Evolutionary conservation across 495 filamentous ascomycete species (phyloP).

Genomic region (Xylaria nigripes): DNA sequence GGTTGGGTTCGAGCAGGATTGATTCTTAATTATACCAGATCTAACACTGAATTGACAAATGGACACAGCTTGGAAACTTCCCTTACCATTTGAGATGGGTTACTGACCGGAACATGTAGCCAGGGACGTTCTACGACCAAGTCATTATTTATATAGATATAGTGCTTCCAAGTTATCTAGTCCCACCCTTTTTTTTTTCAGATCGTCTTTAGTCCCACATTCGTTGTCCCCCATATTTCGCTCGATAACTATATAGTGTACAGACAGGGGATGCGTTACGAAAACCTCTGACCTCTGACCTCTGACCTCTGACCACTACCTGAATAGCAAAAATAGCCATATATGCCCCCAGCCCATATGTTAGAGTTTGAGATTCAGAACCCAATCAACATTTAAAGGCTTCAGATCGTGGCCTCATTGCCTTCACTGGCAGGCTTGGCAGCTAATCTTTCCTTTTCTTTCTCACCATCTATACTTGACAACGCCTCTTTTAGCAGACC

Average conservation of each 20-base stretch:
- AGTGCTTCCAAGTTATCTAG: not conserved
- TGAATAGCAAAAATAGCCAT: not conserved
- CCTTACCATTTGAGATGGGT: constrained; percentile 4
- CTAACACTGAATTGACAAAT: not conserved
- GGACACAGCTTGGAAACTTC: not conserved
- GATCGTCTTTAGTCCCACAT: not conserved
- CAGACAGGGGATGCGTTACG: constrained; percentile 3
- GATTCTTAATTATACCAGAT: no score
- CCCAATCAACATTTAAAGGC: not conserved
- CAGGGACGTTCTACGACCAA: not conserved
- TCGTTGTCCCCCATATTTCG: constrained; percentile 1
- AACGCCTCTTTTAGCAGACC: constrained; percentile 42
- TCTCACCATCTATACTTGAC: constrained; percentile 56
- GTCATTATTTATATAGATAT: not conserved
- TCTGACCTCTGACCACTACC: not conserved
- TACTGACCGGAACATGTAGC: constrained; percentile 5
- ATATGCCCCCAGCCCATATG: not conserved
- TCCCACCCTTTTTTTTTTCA: not conserved
- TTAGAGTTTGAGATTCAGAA: not conserved
- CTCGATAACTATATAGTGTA: constrained; percentile 3
- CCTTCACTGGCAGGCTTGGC: constrained; percentile 70
- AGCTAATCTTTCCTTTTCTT: constrained; percentile 46
- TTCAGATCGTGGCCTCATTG: constrained; percentile 50
- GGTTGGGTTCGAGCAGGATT: no score
- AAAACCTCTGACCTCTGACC: not conserved